Percentiles rank a stretch among this genome's conserved stretches.
phyloP scores from a whole-genome alignment of 163 green algal species.

The Chlamydomonas reinhardtii region DNA sequence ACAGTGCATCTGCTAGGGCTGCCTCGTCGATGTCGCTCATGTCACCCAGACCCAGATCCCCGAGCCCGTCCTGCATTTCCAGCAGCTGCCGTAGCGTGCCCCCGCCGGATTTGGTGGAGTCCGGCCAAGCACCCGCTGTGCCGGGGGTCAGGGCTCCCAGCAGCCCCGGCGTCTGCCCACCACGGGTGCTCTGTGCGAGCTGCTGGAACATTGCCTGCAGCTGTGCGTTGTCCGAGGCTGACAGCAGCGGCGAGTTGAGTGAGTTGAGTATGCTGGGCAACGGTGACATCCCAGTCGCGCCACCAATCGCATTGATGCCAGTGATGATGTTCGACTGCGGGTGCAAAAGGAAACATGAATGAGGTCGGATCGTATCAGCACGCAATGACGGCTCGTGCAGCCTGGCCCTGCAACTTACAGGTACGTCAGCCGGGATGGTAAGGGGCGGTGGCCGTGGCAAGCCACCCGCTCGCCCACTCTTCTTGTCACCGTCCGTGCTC shows the following conservation, averaged over 20 bases:
- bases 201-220: slow-evolving; percentile 46
- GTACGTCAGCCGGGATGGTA: slow-evolving; percentile 45
- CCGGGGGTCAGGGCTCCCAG: slow-evolving; percentile 20
- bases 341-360: background rate
- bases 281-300: slow-evolving; percentile 29
- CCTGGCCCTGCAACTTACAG: background rate
- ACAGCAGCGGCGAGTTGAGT: slow-evolving; percentile 30
- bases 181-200: slow-evolving; percentile 38
- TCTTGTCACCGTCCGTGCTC: slow-evolving; percentile 4
- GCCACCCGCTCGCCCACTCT: slow-evolving; percentile 1
- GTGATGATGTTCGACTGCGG: slow-evolving; percentile 43
- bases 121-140: slow-evolving; percentile 12
- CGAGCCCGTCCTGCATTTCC: background rate
- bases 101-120: slow-evolving; percentile 20
- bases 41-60: slow-evolving; percentile 9
- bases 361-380: background rate
- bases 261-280: slow-evolving; percentile 43
- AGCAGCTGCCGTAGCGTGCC: slow-evolving; percentile 21
- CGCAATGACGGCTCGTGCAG: too few species aligned
- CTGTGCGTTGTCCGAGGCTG: slow-evolving; percentile 37
- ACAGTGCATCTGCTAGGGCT: slow-evolving; percentile 24
- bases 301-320: slow-evolving; percentile 5
- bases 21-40: slow-evolving; percentile 16
- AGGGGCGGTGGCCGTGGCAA: slow-evolving; percentile 47
- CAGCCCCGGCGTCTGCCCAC: slow-evolving; percentile 29